These are phyloP conservation scores for Vigna radiata DNA, from an alignment of 306 rosid genomes.

Conservation along the genomic window DNA sequence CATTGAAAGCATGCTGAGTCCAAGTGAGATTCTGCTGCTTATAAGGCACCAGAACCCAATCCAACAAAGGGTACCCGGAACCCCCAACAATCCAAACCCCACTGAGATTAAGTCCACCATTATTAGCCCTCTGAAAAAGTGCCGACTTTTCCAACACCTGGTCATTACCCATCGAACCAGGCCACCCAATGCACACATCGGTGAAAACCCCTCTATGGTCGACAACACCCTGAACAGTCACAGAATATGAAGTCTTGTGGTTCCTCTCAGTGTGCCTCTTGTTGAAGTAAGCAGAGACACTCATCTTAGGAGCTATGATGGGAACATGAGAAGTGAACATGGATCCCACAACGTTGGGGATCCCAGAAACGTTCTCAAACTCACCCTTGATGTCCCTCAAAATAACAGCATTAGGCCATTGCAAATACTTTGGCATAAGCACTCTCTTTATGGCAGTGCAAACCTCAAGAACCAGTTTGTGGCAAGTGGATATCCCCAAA, in stretches of 20 bases:
- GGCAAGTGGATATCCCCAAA: conserved; percentile 85
- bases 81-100: conserved; percentile 82
- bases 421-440: conserved; percentile 77
- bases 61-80: conserved; percentile 77
- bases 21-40: conserved; percentile 76
- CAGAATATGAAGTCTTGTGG: conserved; percentile 78
- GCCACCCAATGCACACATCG: conserved; percentile 93
- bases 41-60: conserved; percentile 90
- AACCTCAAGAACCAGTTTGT: conserved; percentile 81
- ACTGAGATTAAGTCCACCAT: conserved; percentile 57
- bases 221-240: conserved; percentile 88
- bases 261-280: conserved; percentile 82
- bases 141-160: conserved; percentile 83
- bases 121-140: conserved; percentile 65
- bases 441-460: conserved; percentile 74
- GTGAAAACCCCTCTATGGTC: conserved; percentile 77
- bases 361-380: conserved; percentile 66
- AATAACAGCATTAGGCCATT: conserved; percentile 67
- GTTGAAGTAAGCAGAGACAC: conserved; percentile 82
- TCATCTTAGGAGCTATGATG: conserved; percentile 81
- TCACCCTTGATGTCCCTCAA: conserved; percentile 61
- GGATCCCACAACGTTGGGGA: conserved; percentile 83
- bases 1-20: conserved; percentile 90
- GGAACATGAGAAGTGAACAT: conserved; percentile 87
- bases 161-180: conserved; percentile 86